Evolutionary conservation across 768 basidiomycete species (phyloP).

Genomic region (Phlebiopsis gigantea): DNA sequence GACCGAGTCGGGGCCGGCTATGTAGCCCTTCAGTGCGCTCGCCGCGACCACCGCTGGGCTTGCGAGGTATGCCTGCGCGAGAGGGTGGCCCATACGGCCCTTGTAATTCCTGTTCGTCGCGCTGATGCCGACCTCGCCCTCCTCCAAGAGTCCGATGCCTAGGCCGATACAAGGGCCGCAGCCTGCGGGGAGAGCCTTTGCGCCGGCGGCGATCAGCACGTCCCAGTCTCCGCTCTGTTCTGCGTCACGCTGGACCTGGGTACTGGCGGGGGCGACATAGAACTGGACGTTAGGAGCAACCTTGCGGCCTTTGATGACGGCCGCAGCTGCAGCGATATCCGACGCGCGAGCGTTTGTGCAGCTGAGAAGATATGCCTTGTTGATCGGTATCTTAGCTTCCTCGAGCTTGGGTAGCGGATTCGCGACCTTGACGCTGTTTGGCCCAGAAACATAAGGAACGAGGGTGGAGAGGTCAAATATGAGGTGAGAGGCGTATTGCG

Average conservation of each 20-base stretch:
- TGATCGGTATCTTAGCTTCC: conserved; percentile 67
- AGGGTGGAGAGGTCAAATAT: conserved; percentile 90
- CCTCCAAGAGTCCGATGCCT: conserved; percentile 87
- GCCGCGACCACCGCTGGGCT: conserved; percentile 97
- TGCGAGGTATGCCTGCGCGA: conserved; percentile 92
- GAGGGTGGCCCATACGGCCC: conserved; percentile 95
- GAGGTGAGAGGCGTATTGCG: conserved; percentile 82
- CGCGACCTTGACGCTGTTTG: conserved; percentile 97
- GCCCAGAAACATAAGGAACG: conserved; percentile 93
- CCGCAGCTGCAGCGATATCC: conserved; percentile 88
- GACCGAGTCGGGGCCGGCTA: conserved; percentile 73
- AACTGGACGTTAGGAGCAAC: conserved; percentile 92
- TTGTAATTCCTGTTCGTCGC: conserved; percentile 99
- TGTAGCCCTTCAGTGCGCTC: conserved; percentile 88
- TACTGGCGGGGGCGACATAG: conserved; percentile 95
- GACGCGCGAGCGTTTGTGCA: conserved; percentile 98
- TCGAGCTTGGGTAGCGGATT: conserved; percentile 86
- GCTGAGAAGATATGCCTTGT: conserved; percentile 97
- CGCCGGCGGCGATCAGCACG: conserved; percentile 78
- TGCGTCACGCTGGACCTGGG: conserved; percentile 85
- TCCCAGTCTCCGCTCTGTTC: conserved; percentile 88
- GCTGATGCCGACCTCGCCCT: conserved; percentile 93
- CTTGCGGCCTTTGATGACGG: conserved; percentile 75
- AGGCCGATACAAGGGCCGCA: conserved; percentile 99
- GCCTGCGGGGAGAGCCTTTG: conserved; percentile 88